Evolutionary conservation across 768 basidiomycete species (phyloP), one percentile per base, ranked within the genome.

Genomic region (Leccinum variicolor): DNA sequence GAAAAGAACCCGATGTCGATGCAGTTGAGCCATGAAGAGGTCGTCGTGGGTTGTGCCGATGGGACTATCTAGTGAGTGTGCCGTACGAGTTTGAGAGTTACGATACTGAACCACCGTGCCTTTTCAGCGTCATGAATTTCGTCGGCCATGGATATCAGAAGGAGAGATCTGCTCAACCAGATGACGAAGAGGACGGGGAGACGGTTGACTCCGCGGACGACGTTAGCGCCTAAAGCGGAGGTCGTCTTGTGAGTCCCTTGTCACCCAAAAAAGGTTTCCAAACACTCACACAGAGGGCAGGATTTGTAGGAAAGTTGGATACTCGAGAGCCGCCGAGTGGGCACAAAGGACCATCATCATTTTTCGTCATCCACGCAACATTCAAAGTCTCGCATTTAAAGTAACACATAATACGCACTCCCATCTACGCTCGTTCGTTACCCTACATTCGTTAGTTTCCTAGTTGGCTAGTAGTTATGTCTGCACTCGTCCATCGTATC

Each of bases 1-100:
- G 93, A 90, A 73, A 92, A 94, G 81, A 94, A 95, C 64, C 94
- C 93, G 8, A 94, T 94, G 93, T 90, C 89, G 60, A 90, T 96
- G 86, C 91, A 92, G 62, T 71, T 95, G 64, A 92, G 89, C 63
- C 89, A 93, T 63, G 92, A 94, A 66, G 91, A 94, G 68, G 88
- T 94, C 1, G 92, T 94, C 17, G 90, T 94, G 28, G 92, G 92
- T 0, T 94, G 92, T 76, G 90, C 90, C 26, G 92, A 94, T 71
- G 92, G 92, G 14, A 92, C 90, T 3, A 94, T 94, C 64, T 94
- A 94, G 91, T 94, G 61, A 75, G 90, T 78, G 14, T 51, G 4
- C 43, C 9, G 3, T 13, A 4, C 1, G 53, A 36, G 36, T 29
- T 21, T 41, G 53, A 17, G 31, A 46, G 45, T 9, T 3, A 14